Evolutionary conservation across 1,284 basidiomycete species (phyloP).

Genomic region (Ceratobasidium sp.): DNA sequence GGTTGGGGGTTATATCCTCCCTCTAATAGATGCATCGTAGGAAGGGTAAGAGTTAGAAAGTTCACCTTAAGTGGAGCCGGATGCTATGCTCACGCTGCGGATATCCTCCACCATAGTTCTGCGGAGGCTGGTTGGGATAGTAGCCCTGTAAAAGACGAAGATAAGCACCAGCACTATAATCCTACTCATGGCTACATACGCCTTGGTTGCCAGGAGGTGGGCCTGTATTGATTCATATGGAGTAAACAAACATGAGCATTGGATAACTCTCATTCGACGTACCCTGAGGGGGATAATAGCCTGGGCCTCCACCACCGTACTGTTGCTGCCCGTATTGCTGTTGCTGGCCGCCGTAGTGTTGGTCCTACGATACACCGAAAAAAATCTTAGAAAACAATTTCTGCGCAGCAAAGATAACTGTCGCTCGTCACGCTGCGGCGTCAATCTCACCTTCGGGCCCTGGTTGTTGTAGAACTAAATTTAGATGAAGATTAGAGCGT

Average conservation of each 20-base stretch:
- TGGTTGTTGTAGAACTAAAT: conserved; percentile 32
- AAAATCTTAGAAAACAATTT: not conserved
- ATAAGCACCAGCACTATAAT: not conserved
- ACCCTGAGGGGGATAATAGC: conserved; percentile 33
- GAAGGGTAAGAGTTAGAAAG: not conserved
- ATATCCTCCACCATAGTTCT: not conserved
- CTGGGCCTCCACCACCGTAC: conserved; percentile 1
- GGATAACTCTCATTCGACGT: not conserved
- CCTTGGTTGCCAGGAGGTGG: conserved; percentile 34
- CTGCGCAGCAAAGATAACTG: not conserved
- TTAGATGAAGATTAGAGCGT: no score
- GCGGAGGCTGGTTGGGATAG: conserved; percentile 21
- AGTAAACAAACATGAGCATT: not conserved
- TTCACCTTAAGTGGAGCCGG: not conserved
- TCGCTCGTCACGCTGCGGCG: not conserved
- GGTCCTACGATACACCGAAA: conserved; percentile 1
- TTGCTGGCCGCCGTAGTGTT: conserved; percentile 11
- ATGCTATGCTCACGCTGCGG: conserved; percentile 26
- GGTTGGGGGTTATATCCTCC: conserved; percentile 36
- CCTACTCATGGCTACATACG: not conserved
- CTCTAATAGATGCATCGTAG: conserved; percentile 8
- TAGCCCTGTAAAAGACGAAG: conserved; percentile 19
- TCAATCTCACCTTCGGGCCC: conserved; percentile 5
- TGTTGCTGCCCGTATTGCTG: not conserved
- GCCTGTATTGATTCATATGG: not conserved